Evolutionary conservation across 805 yeast genomes (phyloP).

Genomic region (Torulaspora franciscae): DNA sequence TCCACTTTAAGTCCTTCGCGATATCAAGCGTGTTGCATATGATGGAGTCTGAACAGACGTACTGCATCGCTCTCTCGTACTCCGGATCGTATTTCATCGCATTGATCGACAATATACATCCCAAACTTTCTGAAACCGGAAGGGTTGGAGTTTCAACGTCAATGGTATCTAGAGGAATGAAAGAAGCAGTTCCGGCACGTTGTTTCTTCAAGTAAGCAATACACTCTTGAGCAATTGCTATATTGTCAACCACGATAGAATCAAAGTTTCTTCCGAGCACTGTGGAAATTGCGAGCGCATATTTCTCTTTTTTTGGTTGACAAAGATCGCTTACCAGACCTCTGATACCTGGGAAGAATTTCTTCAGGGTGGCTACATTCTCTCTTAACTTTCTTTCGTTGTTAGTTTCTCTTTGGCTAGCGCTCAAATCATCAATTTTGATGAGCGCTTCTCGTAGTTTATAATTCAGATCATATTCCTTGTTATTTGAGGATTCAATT

Average conservation of each 20-base stretch:
- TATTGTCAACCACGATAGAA: slow-evolving; percentile 74
- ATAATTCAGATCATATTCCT: slow-evolving; percentile 59
- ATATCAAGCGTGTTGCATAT: slow-evolving; percentile 65
- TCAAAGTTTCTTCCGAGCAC: slow-evolving; percentile 76
- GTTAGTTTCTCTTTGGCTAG: slow-evolving; percentile 69
- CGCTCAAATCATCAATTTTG: slow-evolving; percentile 65
- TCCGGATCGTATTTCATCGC: slow-evolving; percentile 62
- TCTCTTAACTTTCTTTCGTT: slow-evolving; percentile 69
- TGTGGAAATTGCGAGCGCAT: slow-evolving; percentile 68
- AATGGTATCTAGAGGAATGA: slow-evolving; percentile 82
- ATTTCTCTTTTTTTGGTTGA: slow-evolving; percentile 67
- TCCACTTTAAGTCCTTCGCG: slow-evolving; percentile 75
- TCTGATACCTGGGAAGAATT: slow-evolving; percentile 77
- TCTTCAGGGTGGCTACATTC: slow-evolving; percentile 61
- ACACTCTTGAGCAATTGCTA: slow-evolving; percentile 65
- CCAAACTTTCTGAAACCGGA: slow-evolving; percentile 20
- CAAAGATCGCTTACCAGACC: slow-evolving; percentile 80
- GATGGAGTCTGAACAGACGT: slow-evolving; percentile 72
- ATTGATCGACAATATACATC: slow-evolving; percentile 52
- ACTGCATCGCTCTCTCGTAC: slow-evolving; percentile 72
- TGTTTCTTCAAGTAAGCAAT: slow-evolving; percentile 78
- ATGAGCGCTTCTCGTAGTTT: slow-evolving; percentile 55
- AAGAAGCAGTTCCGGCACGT: slow-evolving; percentile 77
- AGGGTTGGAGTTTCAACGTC: slow-evolving; percentile 55
- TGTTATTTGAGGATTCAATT: slow-evolving; percentile 38